These are phyloP conservation scores for Neurospora sp. DNA, from an alignment of 495 filamentous ascomycete species.

Conservation along the genomic window DNA sequence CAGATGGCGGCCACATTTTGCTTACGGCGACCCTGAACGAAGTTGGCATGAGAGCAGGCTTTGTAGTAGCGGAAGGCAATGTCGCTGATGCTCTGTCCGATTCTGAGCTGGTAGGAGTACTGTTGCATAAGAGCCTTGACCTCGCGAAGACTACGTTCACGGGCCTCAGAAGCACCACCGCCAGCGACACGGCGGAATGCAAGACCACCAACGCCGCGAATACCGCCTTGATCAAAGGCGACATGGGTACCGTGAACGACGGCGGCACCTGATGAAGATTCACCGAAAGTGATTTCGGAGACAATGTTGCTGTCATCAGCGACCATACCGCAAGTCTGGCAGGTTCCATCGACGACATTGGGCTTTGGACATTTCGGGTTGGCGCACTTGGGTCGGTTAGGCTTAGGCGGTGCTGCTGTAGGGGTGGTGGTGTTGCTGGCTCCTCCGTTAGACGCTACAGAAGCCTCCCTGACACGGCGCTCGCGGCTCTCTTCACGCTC, in stretches of 20 bases:
- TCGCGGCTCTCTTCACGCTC: slow-evolving; percentile 17
- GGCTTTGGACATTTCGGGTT: slow-evolving; percentile 29
- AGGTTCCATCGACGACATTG: slow-evolving; percentile 49
- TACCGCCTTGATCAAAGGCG: slow-evolving; percentile 61
- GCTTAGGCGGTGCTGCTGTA: not conserved
- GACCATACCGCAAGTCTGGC: slow-evolving; percentile 72
- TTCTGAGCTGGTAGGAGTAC: slow-evolving; percentile 37
- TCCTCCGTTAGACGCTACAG: slow-evolving; percentile 2
- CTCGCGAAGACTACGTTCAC: slow-evolving; percentile 66
- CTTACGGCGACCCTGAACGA: slow-evolving; percentile 81
- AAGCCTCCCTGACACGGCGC: slow-evolving; percentile 16
- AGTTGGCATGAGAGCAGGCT: slow-evolving; percentile 65
- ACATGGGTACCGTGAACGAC: slow-evolving; percentile 86
- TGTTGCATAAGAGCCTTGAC: slow-evolving; percentile 33
- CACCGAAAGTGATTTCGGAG: slow-evolving; percentile 81
- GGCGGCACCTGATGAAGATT: slow-evolving; percentile 71
- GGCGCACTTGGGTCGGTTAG: slow-evolving; percentile 9
- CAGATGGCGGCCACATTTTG: slow-evolving; percentile 75
- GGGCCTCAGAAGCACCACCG: slow-evolving; percentile 33
- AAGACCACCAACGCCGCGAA: slow-evolving; percentile 31
- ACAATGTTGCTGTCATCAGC: slow-evolving; percentile 80
- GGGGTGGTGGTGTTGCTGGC: not conserved
- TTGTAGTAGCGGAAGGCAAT: slow-evolving; percentile 65
- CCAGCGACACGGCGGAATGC: slow-evolving; percentile 30
- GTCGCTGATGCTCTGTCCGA: slow-evolving; percentile 50